phyloP scores from a whole-genome alignment of 257 asterid genomes.

The Lycium ferocissimum region DNA sequence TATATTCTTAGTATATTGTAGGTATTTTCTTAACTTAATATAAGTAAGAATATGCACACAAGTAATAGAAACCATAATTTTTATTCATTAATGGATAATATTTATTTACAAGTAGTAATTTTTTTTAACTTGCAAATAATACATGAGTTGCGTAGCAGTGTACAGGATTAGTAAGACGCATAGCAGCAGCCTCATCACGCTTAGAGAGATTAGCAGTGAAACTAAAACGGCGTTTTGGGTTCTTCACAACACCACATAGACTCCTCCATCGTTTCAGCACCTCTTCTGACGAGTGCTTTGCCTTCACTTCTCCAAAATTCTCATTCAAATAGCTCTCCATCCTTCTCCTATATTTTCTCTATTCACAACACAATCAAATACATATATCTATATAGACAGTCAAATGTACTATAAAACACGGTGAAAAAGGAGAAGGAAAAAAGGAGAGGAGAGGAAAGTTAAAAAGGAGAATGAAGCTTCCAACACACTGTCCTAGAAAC shows the following conservation, averaged over 20 bases:
- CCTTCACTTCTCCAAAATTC: conserved; percentile 34
- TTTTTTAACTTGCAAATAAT: no score
- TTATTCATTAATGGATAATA: no score
- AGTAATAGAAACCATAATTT: no score
- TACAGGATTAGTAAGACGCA: conserved; percentile 30
- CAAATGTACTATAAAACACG: no score
- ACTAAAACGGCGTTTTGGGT: conserved; percentile 37
- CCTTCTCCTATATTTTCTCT: background rate
- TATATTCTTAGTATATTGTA: no score
- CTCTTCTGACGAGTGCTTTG: conserved; percentile 33
- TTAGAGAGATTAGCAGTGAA: conserved; percentile 37
- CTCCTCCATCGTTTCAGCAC: conserved; percentile 37
- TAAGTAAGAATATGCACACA: no score
- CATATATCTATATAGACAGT: no score
- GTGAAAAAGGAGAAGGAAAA: no score
- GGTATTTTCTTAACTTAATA: no score
- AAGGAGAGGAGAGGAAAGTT: background rate
- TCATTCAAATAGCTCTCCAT: conserved; percentile 35
- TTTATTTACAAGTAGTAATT: no score
- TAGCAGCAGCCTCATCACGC: conserved; percentile 33
- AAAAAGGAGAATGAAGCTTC: conserved; percentile 4
- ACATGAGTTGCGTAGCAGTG: no score
- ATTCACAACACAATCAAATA: background rate
- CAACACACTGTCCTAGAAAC: background rate
- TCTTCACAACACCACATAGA: conserved; percentile 26